These are phyloP conservation scores for Vaccinium myrtillus DNA, from an alignment of 148 eudicot genomes.

Conservation along the genomic window DNA sequence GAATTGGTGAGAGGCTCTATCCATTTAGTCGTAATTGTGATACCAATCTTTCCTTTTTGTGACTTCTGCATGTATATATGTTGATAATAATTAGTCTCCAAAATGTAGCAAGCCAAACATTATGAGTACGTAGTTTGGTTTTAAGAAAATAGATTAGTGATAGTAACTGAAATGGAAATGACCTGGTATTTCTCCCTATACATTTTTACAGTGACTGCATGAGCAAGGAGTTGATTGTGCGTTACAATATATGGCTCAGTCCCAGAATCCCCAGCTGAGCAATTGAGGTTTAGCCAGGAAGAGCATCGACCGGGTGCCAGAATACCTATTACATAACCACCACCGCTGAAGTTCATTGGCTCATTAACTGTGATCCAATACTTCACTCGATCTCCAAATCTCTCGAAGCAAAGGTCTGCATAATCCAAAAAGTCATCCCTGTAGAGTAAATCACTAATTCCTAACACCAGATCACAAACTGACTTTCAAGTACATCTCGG, in stretches of 20 bases:
- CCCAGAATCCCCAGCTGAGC: not conserved
- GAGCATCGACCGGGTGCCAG: constrained; percentile 18
- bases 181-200: not conserved
- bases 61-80: too few relatives aligned
- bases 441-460: too few relatives aligned
- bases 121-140: too few relatives aligned
- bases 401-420: constrained; percentile 5
- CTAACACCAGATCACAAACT: too few relatives aligned
- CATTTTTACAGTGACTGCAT: not conserved
- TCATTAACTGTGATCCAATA: constrained; percentile 20
- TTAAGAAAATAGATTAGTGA: too few relatives aligned
- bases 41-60: too few relatives aligned
- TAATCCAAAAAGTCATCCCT: not conserved
- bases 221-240: not conserved
- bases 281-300: not conserved
- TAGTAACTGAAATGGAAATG: too few relatives aligned
- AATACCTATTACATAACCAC: not conserved
- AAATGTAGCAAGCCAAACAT: too few relatives aligned
- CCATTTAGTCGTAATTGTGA: too few relatives aligned
- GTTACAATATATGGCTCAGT: not conserved
- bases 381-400: constrained; percentile 21
- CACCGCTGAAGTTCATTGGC: not conserved
- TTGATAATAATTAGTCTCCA: too few relatives aligned
- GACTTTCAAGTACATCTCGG: too few relatives aligned
- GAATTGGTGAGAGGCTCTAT: too few relatives aligned